Evolutionary conservation across 768 basidiomycete species (phyloP).

Genomic region (Suillus cothurnatus): DNA sequence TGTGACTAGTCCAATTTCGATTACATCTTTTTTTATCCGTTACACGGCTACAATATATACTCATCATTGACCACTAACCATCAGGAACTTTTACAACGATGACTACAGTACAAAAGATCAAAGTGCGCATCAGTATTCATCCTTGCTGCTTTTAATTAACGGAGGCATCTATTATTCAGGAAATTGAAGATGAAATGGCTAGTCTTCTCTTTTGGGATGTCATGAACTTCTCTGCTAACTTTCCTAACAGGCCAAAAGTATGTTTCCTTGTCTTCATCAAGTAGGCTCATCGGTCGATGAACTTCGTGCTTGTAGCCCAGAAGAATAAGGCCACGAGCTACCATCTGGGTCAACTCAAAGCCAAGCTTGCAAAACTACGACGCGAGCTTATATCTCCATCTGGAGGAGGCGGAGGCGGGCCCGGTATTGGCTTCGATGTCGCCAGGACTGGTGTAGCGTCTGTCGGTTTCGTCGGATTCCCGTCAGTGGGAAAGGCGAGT

Average conservation of each 20-base stretch:
- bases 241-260: slow-evolving; percentile 72
- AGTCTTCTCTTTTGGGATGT: slow-evolving; percentile 30
- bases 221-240: background rate
- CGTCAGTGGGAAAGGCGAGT: slow-evolving; percentile 89
- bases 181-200: slow-evolving; percentile 98
- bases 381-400: slow-evolving; percentile 88
- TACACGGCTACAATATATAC: slow-evolving; percentile 9
- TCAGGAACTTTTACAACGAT: slow-evolving; percentile 37
- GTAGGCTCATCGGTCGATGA: slow-evolving; percentile 15
- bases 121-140: slow-evolving; percentile 45
- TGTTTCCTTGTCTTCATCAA: slow-evolving; percentile 27
- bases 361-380: slow-evolving; percentile 96
- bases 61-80: slow-evolving; percentile 4
- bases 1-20: slow-evolving; percentile 8
- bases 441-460: slow-evolving; percentile 97
- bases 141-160: slow-evolving; percentile 15
- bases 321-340: slow-evolving; percentile 97
- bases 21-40: slow-evolving; percentile 4
- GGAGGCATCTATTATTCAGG: slow-evolving; percentile 43
- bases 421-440: slow-evolving; percentile 95
- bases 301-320: slow-evolving; percentile 60
- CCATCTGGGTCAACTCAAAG: slow-evolving; percentile 95
- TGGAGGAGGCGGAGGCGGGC: slow-evolving; percentile 81
- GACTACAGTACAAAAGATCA: slow-evolving; percentile 92
- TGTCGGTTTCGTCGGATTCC: slow-evolving; percentile 90